A percentile compares a stretch with the other conserved stretches of the same genome.
phyloP scores from a whole-genome alignment of 1,284 basidiomycete species.

The Cutaneotrichosporon cutaneum region DNA sequence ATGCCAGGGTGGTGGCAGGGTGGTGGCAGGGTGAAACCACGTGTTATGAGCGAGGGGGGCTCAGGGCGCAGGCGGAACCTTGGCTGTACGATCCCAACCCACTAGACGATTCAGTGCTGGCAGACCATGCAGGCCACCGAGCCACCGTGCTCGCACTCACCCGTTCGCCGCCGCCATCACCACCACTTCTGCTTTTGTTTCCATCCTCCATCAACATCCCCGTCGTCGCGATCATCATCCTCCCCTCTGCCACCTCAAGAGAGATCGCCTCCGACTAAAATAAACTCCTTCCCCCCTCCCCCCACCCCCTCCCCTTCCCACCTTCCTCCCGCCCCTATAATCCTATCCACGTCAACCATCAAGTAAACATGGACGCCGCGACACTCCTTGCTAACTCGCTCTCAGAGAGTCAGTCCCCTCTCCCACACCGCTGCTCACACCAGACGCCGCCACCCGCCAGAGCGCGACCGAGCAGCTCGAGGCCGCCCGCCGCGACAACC shows the following conservation, averaged over 20 bases:
- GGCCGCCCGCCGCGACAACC: slow-evolving; percentile 77
- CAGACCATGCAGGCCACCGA: too few relatives aligned
- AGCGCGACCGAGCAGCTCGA: slow-evolving; percentile 85
- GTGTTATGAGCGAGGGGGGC: neutral
- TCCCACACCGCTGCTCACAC: slow-evolving; percentile 23
- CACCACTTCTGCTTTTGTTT: neutral
- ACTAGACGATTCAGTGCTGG: too few relatives aligned
- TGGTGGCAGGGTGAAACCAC: too few relatives aligned
- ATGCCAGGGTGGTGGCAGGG: too few relatives aligned
- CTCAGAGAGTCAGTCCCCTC: slow-evolving; percentile 67
- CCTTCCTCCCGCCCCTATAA: slow-evolving; percentile 7
- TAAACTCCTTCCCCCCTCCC: neutral
- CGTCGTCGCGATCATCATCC: neutral
- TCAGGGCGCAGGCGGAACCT: neutral
- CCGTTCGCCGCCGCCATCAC: neutral
- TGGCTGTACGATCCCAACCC: too few relatives aligned
- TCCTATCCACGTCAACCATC: slow-evolving; percentile 7
- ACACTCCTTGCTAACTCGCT: slow-evolving; percentile 86
- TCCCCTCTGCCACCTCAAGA: neutral
- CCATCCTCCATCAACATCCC: neutral
- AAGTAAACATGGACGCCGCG: slow-evolving; percentile 74
- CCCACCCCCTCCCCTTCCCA: neutral
- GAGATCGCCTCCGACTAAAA: neutral
- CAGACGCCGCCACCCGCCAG: slow-evolving; percentile 81
- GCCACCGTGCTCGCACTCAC: neutral